Conservation (phyloP, 1,284 basidiomycete species). For the Ustilago crameri region DNA sequence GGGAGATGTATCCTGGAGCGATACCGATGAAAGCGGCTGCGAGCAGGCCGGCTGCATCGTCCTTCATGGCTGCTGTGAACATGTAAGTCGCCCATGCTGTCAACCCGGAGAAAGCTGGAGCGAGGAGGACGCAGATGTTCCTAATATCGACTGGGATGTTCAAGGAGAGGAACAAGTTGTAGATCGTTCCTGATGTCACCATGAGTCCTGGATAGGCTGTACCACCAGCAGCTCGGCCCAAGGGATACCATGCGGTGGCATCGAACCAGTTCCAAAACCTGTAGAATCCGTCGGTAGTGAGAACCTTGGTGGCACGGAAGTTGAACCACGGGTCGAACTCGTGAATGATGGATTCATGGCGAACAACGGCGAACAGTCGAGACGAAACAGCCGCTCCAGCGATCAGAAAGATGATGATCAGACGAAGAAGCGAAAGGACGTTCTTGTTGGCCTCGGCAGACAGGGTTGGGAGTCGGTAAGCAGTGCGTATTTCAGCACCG, state of each 20-base stretch:
- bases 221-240: slow-evolving; percentile 96
- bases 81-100: slow-evolving; percentile 95
- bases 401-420: slow-evolving; percentile 66
- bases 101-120: slow-evolving; percentile 93
- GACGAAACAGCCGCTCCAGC: slow-evolving; percentile 87
- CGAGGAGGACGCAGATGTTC: slow-evolving; percentile 95
- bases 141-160: slow-evolving; percentile 97
- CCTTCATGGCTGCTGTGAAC: slow-evolving; percentile 72
- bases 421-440: slow-evolving; percentile 59
- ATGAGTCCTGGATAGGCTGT: slow-evolving; percentile 97
- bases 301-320: slow-evolving; percentile 78
- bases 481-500: slow-evolving; percentile 19
- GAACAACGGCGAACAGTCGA: slow-evolving; percentile 94
- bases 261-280: slow-evolving; percentile 90
- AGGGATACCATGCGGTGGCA: slow-evolving; percentile 94
- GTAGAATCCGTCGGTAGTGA: slow-evolving; percentile 73
- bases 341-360: slow-evolving; percentile 99
- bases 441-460: slow-evolving; percentile 53
- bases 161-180: slow-evolving; percentile 85
- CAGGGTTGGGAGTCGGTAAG: slow-evolving; percentile 45
- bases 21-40: slow-evolving; percentile 99
- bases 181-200: slow-evolving; percentile 96
- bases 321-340: slow-evolving; percentile 93
- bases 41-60: slow-evolving; percentile 80
- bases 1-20: slow-evolving; percentile 93